Evolutionary conservation across 2,329 filamentous ascomycete genomes (phyloP).

Genomic region (Alternaria sp.): DNA sequence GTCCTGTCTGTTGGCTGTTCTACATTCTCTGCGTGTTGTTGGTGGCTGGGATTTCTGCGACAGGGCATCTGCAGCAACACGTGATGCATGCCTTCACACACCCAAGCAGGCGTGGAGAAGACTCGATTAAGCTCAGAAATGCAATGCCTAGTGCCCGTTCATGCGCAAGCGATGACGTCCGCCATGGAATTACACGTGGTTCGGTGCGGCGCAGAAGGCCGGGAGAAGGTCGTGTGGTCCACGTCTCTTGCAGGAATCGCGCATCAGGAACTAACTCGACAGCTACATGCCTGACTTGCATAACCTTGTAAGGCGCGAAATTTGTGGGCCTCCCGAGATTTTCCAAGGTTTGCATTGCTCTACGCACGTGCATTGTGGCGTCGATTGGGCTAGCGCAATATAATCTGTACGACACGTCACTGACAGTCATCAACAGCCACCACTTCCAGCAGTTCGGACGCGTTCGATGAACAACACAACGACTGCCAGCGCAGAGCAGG

Average conservation of each 20-base stretch:
- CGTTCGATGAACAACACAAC: constrained; percentile 40
- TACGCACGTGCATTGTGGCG: constrained; percentile 20
- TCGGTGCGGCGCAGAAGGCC: constrained; percentile 12
- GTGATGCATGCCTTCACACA: constrained; percentile 15
- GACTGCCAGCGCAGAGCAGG: constrained; percentile 37
- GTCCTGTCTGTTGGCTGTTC: background rate
- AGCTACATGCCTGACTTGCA: constrained; percentile 13
- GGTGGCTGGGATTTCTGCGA: background rate
- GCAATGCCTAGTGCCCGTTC: constrained; percentile 12
- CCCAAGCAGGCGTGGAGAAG: background rate
- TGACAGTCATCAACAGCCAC: constrained; percentile 29
- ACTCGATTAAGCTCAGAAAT: background rate
- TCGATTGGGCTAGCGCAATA: constrained; percentile 24
- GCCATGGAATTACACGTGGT: constrained; percentile 10
- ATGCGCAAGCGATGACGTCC: constrained; percentile 11
- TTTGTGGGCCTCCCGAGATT: constrained; percentile 14
- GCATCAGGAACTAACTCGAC: constrained; percentile 10
- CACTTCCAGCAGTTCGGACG: constrained; percentile 23
- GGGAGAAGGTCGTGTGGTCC: constrained; percentile 8
- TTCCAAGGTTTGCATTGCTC: constrained; percentile 13
- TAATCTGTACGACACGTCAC: constrained; percentile 36
- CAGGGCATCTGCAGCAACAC: constrained; percentile 1
- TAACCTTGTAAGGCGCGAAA: constrained; percentile 10
- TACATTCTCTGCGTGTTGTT: background rate
- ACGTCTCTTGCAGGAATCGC: constrained; percentile 7